phyloP scores from a whole-genome alignment of 2,329 filamentous ascomycete species.

The Diaporthe sp. region DNA sequence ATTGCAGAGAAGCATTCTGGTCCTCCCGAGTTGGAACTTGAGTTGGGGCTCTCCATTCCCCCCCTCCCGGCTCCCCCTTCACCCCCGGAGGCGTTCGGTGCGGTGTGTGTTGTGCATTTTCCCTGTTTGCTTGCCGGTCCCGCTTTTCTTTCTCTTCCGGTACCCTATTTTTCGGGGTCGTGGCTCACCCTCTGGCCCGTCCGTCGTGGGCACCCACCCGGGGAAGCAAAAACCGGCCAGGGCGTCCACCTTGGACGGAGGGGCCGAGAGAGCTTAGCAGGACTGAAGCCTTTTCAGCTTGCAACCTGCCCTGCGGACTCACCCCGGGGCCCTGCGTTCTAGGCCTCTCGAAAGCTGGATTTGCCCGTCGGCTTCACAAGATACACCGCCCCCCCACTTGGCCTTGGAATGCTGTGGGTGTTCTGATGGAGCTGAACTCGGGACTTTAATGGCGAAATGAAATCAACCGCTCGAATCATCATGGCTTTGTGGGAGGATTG shows the following conservation, averaged over 20 bases:
- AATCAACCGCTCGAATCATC: not conserved
- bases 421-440: not conserved
- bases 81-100: constrained; percentile 1
- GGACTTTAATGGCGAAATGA: not conserved
- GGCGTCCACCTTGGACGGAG: constrained; percentile 13
- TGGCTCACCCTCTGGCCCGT: constrained; percentile 23
- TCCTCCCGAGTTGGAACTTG: not conserved
- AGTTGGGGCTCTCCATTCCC: not conserved
- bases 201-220: constrained; percentile 4
- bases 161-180: not conserved
- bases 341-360: not conserved
- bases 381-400: not conserved
- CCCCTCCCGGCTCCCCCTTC: not conserved
- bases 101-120: not conserved
- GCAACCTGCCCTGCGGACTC: not conserved
- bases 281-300: constrained; percentile 22
- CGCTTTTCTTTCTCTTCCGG: not conserved
- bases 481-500: not conserved
- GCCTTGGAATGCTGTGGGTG: not conserved
- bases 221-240: constrained; percentile 6
- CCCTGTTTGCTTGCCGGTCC: not conserved
- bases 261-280: constrained; percentile 27
- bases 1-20: constrained; percentile 15
- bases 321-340: not conserved
- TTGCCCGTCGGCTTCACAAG: not conserved